These are phyloP conservation scores for Scytalidium lignicola DNA, from an alignment of 2,329 filamentous ascomycete genomes.

Conservation along the genomic window DNA sequence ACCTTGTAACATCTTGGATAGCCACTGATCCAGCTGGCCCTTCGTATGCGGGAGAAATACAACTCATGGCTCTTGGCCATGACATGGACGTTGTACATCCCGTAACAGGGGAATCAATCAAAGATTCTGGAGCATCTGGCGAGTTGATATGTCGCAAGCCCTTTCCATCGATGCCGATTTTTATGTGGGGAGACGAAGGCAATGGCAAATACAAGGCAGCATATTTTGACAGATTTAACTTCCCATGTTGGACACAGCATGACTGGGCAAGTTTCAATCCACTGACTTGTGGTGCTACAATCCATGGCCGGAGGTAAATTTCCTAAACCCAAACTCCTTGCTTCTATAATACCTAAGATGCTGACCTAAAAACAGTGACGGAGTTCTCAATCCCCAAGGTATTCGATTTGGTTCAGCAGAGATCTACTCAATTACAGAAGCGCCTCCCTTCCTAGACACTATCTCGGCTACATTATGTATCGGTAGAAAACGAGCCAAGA, in stretches of 20 bases:
- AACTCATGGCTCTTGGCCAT: slow-evolving; percentile 43
- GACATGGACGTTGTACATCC: slow-evolving; percentile 32
- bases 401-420: slow-evolving; percentile 5
- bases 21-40: slow-evolving; percentile 45
- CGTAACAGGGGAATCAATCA: slow-evolving; percentile 23
- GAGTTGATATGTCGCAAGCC: slow-evolving; percentile 51
- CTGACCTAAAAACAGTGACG: slow-evolving; percentile 4
- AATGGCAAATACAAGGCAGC: slow-evolving; percentile 35
- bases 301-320: slow-evolving; percentile 32
- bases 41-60: slow-evolving; percentile 50
- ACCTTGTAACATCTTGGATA: slow-evolving; percentile 35
- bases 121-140: slow-evolving; percentile 54
- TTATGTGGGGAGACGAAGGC: slow-evolving; percentile 48
- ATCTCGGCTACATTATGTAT: slow-evolving; percentile 18
- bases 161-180: slow-evolving; percentile 69
- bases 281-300: slow-evolving; percentile 33
- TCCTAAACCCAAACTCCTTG: no score
- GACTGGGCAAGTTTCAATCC: slow-evolving; percentile 40
- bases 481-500: slow-evolving; percentile 10
- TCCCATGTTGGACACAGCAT: slow-evolving; percentile 39
- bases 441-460: slow-evolving; percentile 28
- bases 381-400: slow-evolving; percentile 2
- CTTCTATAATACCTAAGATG: slow-evolving; percentile 11
- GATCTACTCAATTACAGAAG: slow-evolving; percentile 34
- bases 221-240: slow-evolving; percentile 38